Evolutionary conservation across 2,329 filamentous ascomycete genomes (phyloP), one percentile per base, ranked within the genome.

Genomic region (Herpotrichia juniperi): DNA sequence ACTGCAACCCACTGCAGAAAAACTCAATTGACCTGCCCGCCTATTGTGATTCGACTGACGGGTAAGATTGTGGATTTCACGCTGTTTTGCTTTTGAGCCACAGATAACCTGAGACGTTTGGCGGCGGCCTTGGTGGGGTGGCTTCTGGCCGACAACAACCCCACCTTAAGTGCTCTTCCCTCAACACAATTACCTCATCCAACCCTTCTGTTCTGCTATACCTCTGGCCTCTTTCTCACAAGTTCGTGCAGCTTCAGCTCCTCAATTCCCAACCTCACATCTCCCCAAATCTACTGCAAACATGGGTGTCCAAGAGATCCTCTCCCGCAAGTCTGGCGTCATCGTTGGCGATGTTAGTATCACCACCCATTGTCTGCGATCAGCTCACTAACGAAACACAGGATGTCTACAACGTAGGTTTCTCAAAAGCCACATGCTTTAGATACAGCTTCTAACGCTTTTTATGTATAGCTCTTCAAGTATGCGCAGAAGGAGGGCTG

Each of bases 401-500:
- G 37, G 37, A 28, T 26, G 24, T 28, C 10, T 30, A 42, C 17
- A 46, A 17, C 24, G 40, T 43, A 30, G 16, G 8, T 21, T 8
- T 43, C 40, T n/a, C 19, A 17, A n/a, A 11, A 8, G 40, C 10
- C 40, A 5, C 4, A 31, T 8, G 14, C n/a, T 17, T 21, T 14
- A 10, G 11, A 14, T 35, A 22, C 31, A 17, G 28, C 19, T 24
- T 31, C 50, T 62, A 11, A 54, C 17, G 11, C 5, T 28, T n/a
- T 12, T 24, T 42, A 11, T 7, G 11, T 28, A 63, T 59, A 76
- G 74, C 89, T 96, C 71, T 96, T 97, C 82, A 84, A 93, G 79
- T 91, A 97, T 78, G 90, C 90, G 64, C 89, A 93, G 76, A 84
- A 94, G 82, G 84, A 96, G 73, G 81, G 88, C 49, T 61, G 56